phyloP scores from a whole-genome alignment of 352 stramenopile genomes.

The Phytopythium cucurbitacearum region DNA sequence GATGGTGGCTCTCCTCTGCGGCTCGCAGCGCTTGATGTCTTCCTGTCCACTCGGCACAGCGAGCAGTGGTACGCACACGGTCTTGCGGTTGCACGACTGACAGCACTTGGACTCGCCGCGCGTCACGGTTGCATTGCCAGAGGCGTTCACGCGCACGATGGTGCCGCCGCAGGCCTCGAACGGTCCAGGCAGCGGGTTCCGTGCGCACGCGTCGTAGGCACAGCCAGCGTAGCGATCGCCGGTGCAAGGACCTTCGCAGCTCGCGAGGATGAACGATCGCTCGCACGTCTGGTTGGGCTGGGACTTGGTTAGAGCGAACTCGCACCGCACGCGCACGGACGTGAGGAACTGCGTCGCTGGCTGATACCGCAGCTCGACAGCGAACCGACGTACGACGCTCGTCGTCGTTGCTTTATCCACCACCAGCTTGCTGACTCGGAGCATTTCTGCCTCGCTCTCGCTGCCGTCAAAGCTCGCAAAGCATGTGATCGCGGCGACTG shows the following conservation, averaged over 20 bases:
- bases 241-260: conserved; percentile 40
- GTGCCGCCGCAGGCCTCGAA: conserved; percentile 34
- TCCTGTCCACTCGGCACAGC: conserved; percentile 26
- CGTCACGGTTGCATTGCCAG: conserved; percentile 21
- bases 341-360: conserved; percentile 31
- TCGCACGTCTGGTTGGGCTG: conserved; percentile 30
- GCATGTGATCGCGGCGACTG: conserved; percentile 1
- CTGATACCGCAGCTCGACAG: conserved; percentile 42
- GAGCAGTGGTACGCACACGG: conserved; percentile 38
- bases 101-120: conserved; percentile 33
- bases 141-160: conserved; percentile 14
- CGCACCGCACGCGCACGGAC: conserved; percentile 39
- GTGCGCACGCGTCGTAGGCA: conserved; percentile 32
- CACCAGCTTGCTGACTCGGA: neutral
- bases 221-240: no score
- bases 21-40: conserved; percentile 61
- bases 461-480: conserved; percentile 3
- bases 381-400: conserved; percentile 39
- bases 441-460: no score
- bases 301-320: conserved; percentile 48
- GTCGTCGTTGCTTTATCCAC: neutral
- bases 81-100: conserved; percentile 28
- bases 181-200: conserved; percentile 14
- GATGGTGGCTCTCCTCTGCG: conserved; percentile 13
- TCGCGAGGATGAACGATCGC: conserved; percentile 42